Base-by-base conservation (phyloP, 768 basidiomycete species). In the Sarcomyxa edulis region DNA sequence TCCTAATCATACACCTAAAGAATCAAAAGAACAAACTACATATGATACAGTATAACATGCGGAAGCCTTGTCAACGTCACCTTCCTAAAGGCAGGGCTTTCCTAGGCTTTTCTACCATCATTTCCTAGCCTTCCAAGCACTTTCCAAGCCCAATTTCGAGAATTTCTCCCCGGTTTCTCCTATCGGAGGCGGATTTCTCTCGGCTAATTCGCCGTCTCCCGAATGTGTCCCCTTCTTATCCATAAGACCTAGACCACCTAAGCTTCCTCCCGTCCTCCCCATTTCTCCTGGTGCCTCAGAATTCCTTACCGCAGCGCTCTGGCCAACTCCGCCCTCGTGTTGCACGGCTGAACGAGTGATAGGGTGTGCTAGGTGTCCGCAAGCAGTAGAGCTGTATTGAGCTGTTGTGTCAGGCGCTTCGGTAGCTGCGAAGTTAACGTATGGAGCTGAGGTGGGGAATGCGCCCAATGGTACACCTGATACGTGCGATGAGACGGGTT, bases 401-500 rank as follows among this genome's bases (percentile, higher is more conserved):
- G 49, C 48, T 3, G 56, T 10, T 5, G 14, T 47, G 21, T 61
- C 55, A 24, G 70, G 64, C 12, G 68, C 54, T 33, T 62, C 65
- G 5, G 73, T 61, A 24, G 71, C 36, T 9, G 57, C 40, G 56
- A 59, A 67, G 51, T 63, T 65, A 39, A 64, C 57, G 46, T 66
- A 72, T 12, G 77, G 64, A 2, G 66, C 56, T 15, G 72, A 69
- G 21, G 66, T 65, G 28, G 74, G 69, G 55, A 78, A 79, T 5
- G 82, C 84, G 47, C 84, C 84, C 8, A 76, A 73, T 2, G 84
- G 84, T n/a, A 87, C 81, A 48, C 84, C 84, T 22, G 74, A 73
- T 29, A 67, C 71, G 39, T 77, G 55, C 40, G 75, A 63, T 23
- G 74, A 69, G 59, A 85, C 81, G 26, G 84, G 84, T 54, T 82